phyloP scores from a whole-genome alignment of 1,284 basidiomycete species.

The Schizopora paradoxa region DNA sequence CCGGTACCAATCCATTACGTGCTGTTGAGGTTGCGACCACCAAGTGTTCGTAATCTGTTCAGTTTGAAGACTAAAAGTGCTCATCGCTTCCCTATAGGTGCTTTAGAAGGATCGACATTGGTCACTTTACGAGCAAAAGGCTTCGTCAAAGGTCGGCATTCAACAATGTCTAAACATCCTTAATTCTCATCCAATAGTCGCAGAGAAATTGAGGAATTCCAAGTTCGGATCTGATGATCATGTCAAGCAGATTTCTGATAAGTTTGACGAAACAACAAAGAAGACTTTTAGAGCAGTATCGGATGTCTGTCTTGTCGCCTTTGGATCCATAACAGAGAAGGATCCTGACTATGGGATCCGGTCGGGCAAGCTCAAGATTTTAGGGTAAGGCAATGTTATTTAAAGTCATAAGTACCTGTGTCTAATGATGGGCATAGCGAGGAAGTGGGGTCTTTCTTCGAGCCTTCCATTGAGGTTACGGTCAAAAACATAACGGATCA shows the following conservation, averaged over 20 bases:
- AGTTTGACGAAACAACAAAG: constrained; percentile 50
- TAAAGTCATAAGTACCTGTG: background rate
- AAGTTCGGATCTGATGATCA: constrained; percentile 32
- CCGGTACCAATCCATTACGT: constrained; percentile 55
- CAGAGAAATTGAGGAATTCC: constrained; percentile 29
- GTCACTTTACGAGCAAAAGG: background rate
- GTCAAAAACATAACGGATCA: too few relatives aligned
- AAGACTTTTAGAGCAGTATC: constrained; percentile 36
- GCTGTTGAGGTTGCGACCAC: constrained; percentile 76
- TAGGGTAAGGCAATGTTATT: constrained; percentile 31
- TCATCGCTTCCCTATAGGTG: background rate
- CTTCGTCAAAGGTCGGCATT: background rate
- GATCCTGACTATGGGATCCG: constrained; percentile 40
- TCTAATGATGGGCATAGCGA: background rate
- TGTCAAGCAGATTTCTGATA: constrained; percentile 37
- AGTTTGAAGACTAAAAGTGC: background rate
- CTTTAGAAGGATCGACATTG: background rate
- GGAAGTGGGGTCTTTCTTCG: background rate
- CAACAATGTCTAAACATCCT: constrained; percentile 19
- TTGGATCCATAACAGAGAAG: constrained; percentile 41
- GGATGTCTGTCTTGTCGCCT: constrained; percentile 43
- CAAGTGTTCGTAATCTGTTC: constrained; percentile 43
- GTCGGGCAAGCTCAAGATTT: constrained; percentile 40
- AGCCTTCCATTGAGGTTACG: background rate
- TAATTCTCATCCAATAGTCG: too few relatives aligned